These are phyloP conservation scores for Aethionema arabicum DNA, from an alignment of 345 rosid species.

Conservation along the genomic window DNA sequence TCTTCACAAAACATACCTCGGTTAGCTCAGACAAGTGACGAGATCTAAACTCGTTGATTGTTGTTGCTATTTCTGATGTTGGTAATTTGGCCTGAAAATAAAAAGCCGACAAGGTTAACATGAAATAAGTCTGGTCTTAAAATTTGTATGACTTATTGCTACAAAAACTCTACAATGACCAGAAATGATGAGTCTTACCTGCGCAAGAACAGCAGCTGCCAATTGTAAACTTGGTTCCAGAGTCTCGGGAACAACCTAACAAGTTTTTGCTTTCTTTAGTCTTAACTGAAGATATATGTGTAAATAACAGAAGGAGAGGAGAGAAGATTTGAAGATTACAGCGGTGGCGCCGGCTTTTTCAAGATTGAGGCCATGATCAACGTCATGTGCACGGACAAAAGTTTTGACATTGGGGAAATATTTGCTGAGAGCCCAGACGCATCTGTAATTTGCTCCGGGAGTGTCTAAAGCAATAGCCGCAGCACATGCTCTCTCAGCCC, in stretches of 20 bases:
- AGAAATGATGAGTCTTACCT: constrained; percentile 47
- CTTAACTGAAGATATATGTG: background rate
- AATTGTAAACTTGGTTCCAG: constrained; percentile 97
- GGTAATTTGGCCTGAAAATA: constrained; percentile 82
- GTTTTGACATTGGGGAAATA: constrained; percentile 94
- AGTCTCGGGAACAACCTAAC: constrained; percentile 94
- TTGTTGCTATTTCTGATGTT: constrained; percentile 76
- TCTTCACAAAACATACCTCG: constrained; percentile 50
- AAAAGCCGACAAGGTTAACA: too few species aligned
- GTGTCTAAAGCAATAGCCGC: constrained; percentile 93
- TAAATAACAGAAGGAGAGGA: background rate
- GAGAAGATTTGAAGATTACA: constrained; percentile 44
- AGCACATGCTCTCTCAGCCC: constrained; percentile 96
- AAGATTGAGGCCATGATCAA: constrained; percentile 91
- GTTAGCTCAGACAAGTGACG: constrained; percentile 94
- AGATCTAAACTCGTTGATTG: constrained; percentile 87
- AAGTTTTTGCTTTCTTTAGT: constrained; percentile 16
- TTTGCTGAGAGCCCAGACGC: constrained; percentile 99
- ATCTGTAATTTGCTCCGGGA: constrained; percentile 98
- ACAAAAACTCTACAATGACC: background rate
- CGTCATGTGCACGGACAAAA: constrained; percentile 96
- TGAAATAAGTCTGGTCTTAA: background rate
- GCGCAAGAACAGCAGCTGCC: constrained; percentile 99
- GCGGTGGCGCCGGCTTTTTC: constrained; percentile 98
- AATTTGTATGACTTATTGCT: background rate